Evolutionary conservation across 2,329 filamentous ascomycete species (phyloP).

Genomic region (Fusarium transvaalense): DNA sequence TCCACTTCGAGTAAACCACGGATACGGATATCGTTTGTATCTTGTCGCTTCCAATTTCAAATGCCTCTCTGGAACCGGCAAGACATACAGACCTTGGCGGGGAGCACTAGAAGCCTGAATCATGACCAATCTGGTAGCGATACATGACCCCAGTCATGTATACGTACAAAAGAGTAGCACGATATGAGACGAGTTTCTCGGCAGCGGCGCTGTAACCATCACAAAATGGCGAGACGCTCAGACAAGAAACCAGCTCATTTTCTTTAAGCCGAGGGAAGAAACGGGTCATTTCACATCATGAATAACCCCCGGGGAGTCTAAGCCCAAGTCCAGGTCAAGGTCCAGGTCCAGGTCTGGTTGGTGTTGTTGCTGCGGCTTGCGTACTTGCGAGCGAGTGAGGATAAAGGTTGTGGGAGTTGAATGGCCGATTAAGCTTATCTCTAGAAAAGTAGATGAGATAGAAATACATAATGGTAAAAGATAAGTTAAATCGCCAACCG

Average conservation of each 20-base stretch:
- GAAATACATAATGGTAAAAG: slow-evolving; percentile 57
- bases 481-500: slow-evolving; percentile 42
- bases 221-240: slow-evolving; percentile 18
- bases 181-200: slow-evolving; percentile 26
- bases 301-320: slow-evolving; percentile 12
- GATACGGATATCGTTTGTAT: slow-evolving; percentile 3
- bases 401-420: slow-evolving; percentile 28
- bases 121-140: slow-evolving; percentile 19
- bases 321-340: slow-evolving; percentile 10
- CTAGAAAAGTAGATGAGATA: slow-evolving; percentile 50
- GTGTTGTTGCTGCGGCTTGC: slow-evolving; percentile 10
- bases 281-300: slow-evolving; percentile 28
- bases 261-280: slow-evolving; percentile 27
- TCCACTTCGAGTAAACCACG: slow-evolving; percentile 19
- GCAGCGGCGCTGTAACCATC: slow-evolving; percentile 32
- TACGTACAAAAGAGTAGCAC: slow-evolving; percentile 7
- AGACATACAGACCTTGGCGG: background rate
- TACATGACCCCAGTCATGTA: slow-evolving; percentile 20
- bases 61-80: slow-evolving; percentile 6
- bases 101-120: slow-evolving; percentile 11
- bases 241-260: slow-evolving; percentile 27
- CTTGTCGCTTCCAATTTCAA: slow-evolving; percentile 25
- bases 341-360: slow-evolving; percentile 4
- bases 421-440: slow-evolving; percentile 50
- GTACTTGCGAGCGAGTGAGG: slow-evolving; percentile 36